Conservation (phyloP, 2,329 filamentous ascomycete genomes). For the Alternaria conjuncta region DNA sequence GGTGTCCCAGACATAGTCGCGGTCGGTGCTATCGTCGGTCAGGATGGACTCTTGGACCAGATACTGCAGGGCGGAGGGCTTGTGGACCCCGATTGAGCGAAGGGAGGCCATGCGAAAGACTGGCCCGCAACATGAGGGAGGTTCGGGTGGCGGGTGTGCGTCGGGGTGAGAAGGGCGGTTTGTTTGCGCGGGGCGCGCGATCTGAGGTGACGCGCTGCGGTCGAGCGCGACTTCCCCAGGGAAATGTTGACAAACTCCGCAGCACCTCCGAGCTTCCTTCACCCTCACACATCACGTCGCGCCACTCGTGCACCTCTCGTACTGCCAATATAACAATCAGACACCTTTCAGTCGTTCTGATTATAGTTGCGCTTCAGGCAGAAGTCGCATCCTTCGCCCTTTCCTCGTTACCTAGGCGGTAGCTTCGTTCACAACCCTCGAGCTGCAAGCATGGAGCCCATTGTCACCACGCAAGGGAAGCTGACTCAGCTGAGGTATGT, state of each 20-base stretch:
- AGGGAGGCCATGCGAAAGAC: slow-evolving; percentile 77
- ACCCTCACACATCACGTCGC: slow-evolving; percentile 1
- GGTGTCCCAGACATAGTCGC: slow-evolving; percentile 79
- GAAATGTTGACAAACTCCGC: slow-evolving; percentile 12
- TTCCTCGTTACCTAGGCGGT: not conserved
- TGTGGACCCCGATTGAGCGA: slow-evolving; percentile 88
- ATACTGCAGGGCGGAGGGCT: slow-evolving; percentile 82
- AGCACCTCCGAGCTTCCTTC: slow-evolving; percentile 21
- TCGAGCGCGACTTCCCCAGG: slow-evolving; percentile 28
- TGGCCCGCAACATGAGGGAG: slow-evolving; percentile 41
- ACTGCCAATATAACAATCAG: not conserved
- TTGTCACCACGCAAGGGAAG: slow-evolving; percentile 53
- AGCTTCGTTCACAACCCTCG: not conserved
- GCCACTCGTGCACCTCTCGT: not conserved
- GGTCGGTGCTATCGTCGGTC: slow-evolving; percentile 67
- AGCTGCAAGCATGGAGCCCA: slow-evolving; percentile 72
- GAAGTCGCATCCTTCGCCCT: not conserved
- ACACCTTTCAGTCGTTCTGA: not conserved
- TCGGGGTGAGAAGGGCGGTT: slow-evolving; percentile 1
- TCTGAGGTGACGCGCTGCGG: slow-evolving; percentile 34
- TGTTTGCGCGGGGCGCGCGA: slow-evolving; percentile 26
- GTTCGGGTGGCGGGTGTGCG: not conserved
- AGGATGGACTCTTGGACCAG: slow-evolving; percentile 82
- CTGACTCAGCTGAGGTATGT: slow-evolving; percentile 40
- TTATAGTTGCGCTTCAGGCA: not conserved